Evolutionary conservation across 2,329 filamentous ascomycete genomes (phyloP).

Genomic region (Fusarium mexicanum): DNA sequence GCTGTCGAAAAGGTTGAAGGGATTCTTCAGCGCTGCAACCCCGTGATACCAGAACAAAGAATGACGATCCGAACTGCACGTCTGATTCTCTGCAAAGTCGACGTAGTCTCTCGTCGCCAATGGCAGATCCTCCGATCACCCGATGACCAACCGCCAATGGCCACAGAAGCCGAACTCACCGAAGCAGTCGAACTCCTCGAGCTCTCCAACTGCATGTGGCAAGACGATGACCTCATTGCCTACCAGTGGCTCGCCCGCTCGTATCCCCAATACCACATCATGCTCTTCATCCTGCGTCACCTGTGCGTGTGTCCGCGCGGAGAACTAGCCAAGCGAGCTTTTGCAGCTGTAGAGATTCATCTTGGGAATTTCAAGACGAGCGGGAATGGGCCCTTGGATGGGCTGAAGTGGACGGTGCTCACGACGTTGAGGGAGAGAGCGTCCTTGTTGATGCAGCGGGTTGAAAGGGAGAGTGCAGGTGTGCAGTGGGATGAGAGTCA

Average conservation of each 20-base stretch:
- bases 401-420: slow-evolving; percentile 47
- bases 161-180: slow-evolving; percentile 47
- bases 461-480: not conserved
- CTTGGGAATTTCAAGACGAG: not conserved
- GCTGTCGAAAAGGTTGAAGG: not conserved
- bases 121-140: slow-evolving; percentile 42
- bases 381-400: not conserved
- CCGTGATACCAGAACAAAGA: slow-evolving; percentile 57
- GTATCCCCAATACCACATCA: slow-evolving; percentile 55
- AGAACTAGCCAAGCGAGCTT: slow-evolving; percentile 45
- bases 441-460: slow-evolving; percentile 28
- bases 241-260: slow-evolving; percentile 52
- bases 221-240: slow-evolving; percentile 50
- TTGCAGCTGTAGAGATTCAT: slow-evolving; percentile 39
- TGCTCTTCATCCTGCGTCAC: slow-evolving; percentile 57
- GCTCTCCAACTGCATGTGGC: slow-evolving; percentile 39
- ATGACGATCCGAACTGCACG: slow-evolving; percentile 43
- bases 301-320: slow-evolving; percentile 52
- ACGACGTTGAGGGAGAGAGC: slow-evolving; percentile 47
- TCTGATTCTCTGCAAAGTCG: slow-evolving; percentile 48
- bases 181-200: slow-evolving; percentile 50
- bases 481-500: not conserved
- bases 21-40: slow-evolving; percentile 56
- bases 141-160: slow-evolving; percentile 28
- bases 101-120: slow-evolving; percentile 62